A percentile compares a stretch with the other conserved stretches of the same genome.
phyloP scores from a whole-genome alignment of 306 rosid species.

The Adenanthera pavonina region DNA sequence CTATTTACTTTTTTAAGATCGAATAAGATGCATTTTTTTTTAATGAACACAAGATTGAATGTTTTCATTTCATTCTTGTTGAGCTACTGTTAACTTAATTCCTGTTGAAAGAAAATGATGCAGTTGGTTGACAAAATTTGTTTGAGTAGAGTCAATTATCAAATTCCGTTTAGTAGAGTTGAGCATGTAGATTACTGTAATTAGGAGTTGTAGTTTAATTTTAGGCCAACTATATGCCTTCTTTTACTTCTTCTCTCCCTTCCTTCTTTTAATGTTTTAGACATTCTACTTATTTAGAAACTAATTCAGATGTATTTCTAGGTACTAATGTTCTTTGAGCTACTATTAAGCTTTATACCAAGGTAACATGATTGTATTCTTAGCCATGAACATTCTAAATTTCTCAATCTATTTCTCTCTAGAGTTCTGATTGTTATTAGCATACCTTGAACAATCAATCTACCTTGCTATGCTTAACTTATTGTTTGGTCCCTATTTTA shows the following conservation, averaged over 20 bases:
- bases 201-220: conserved; percentile 27
- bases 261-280: neutral
- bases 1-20: neutral
- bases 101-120: conserved; percentile 16
- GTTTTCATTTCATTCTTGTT: conserved; percentile 4
- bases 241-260: neutral
- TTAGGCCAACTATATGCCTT: conserved; percentile 17
- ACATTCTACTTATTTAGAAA: conserved; percentile 19
- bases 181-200: neutral
- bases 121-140: conserved; percentile 6
- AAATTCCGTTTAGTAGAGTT: conserved; percentile 3
- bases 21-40: conserved; percentile 22
- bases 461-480: neutral
- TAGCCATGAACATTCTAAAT: neutral
- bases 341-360: neutral
- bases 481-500: neutral
- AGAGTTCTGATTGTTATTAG: neutral
- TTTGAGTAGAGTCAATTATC: neutral
- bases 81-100: conserved; percentile 28
- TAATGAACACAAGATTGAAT: conserved; percentile 24
- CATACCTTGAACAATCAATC: neutral
- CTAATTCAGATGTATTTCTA: conserved; percentile 57
- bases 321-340: conserved; percentile 72
- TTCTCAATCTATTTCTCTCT: neutral
- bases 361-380: neutral